Conservation (phyloP, 2,329 filamentous ascomycete genomes). For the Blastomyces percursus region DNA sequence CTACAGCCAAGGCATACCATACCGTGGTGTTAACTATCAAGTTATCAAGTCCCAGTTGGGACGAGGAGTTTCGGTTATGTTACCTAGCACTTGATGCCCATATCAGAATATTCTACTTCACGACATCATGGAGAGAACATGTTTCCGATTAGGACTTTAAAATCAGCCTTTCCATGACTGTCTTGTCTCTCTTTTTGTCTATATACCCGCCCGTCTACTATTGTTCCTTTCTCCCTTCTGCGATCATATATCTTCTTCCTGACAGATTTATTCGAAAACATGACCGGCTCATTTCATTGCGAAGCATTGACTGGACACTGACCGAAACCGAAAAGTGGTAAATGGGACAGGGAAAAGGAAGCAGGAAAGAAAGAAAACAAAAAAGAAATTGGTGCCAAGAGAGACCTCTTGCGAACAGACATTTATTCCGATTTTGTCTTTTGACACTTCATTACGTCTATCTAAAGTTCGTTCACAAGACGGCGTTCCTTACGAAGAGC, state of each 20-base stretch:
- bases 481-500: constrained; percentile 37
- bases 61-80: neutral
- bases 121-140: neutral
- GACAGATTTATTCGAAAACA: neutral
- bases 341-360: neutral
- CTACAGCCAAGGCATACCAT: neutral
- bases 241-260: neutral
- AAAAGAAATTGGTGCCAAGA: neutral
- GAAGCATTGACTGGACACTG: neutral
- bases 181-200: neutral
- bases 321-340: neutral
- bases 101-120: neutral
- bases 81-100: neutral
- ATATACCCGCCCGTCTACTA: neutral
- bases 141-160: neutral
- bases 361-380: neutral
- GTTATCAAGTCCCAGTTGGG: neutral
- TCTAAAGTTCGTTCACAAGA: constrained; percentile 32
- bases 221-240: neutral
- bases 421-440: neutral
- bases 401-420: neutral
- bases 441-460: neutral
- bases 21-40: neutral
- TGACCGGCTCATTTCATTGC: neutral
- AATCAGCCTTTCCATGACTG: neutral